Conservation (phyloP, 75 land plant genomes). For the Selaginella moellendorffii region DNA sequence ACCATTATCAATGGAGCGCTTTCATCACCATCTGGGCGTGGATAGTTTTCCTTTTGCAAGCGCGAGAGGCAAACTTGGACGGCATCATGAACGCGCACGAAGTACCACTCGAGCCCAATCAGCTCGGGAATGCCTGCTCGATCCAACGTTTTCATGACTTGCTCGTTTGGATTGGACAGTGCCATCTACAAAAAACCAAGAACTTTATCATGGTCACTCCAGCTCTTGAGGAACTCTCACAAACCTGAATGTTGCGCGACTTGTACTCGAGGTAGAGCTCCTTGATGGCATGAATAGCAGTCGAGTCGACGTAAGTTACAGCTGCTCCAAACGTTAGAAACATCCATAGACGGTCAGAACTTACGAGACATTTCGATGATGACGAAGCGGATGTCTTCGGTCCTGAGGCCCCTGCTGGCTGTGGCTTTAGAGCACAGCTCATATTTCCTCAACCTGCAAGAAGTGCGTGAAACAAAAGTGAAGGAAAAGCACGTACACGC, state of each 20-base stretch:
- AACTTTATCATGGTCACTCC: not conserved
- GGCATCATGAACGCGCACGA: constrained; percentile 92
- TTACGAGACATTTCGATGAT: constrained; percentile 95
- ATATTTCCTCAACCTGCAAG: constrained; percentile 62
- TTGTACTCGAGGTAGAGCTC: constrained; percentile 79
- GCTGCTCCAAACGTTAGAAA: not conserved
- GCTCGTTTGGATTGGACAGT: constrained; percentile 71
- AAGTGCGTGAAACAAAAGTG: no score
- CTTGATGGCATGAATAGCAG: constrained; percentile 80
- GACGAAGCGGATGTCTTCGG: constrained; percentile 51
- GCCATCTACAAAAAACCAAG: constrained; percentile 41
- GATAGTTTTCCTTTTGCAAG: constrained; percentile 18
- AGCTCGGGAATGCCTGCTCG: constrained; percentile 56
- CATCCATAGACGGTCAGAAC: constrained; percentile 8
- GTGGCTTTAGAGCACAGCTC: constrained; percentile 37
- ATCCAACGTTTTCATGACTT: constrained; percentile 51
- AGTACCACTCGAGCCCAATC: constrained; percentile 81
- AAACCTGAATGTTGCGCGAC: constrained; percentile 73
- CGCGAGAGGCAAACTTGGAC: constrained; percentile 82
- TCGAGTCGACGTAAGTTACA: constrained; percentile 85
- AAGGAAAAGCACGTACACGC: no score
- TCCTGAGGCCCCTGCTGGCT: constrained; percentile 47
- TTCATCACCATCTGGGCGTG: not conserved
- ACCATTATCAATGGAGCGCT: not conserved
- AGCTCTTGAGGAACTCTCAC: not conserved